Percentiles rank a stretch among this genome's conserved stretches.
Conservation (phyloP, 768 basidiomycete genomes). For the Kwoniella dendrophila region DNA sequence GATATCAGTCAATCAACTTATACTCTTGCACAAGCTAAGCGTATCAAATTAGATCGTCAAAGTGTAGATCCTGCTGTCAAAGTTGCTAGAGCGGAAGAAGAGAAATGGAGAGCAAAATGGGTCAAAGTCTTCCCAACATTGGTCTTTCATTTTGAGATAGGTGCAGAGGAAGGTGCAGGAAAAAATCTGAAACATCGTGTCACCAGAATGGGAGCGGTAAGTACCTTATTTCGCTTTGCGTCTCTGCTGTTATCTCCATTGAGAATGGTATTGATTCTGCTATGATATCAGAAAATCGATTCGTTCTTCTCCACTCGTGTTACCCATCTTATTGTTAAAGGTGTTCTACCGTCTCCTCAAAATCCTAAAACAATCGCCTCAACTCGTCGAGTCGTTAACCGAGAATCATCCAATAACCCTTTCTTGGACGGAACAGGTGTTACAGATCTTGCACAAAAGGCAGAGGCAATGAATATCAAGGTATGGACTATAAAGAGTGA, state of each 20-base stretch:
- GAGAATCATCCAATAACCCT: slow-evolving; percentile 34
- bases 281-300: slow-evolving; percentile 68
- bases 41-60: slow-evolving; percentile 12
- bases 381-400: slow-evolving; percentile 14
- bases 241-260: too few species aligned
- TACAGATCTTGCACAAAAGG: slow-evolving; percentile 43
- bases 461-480: slow-evolving; percentile 64
- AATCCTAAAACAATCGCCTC: slow-evolving; percentile 28
- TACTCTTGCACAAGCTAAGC: slow-evolving; percentile 3
- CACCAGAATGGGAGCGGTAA: slow-evolving; percentile 72
- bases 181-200: slow-evolving; percentile 64
- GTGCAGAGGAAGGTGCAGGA: slow-evolving; percentile 57
- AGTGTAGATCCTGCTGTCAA: slow-evolving; percentile 3
- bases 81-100: slow-evolving; percentile 49
- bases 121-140: slow-evolving; percentile 78
- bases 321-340: slow-evolving; percentile 69
- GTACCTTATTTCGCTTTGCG: slow-evolving; percentile 52
- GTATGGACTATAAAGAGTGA: slow-evolving; percentile 72
- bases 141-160: slow-evolving; percentile 79
- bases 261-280: slow-evolving; percentile 9
- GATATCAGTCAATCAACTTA: background rate
- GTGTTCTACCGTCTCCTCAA: slow-evolving; percentile 25
- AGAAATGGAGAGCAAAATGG: slow-evolving; percentile 82
- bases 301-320: slow-evolving; percentile 84
- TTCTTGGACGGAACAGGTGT: slow-evolving; percentile 42